These are phyloP conservation scores for Tanozyma kutaoensis DNA, from an alignment of 805 yeast species.

Conservation along the genomic window DNA sequence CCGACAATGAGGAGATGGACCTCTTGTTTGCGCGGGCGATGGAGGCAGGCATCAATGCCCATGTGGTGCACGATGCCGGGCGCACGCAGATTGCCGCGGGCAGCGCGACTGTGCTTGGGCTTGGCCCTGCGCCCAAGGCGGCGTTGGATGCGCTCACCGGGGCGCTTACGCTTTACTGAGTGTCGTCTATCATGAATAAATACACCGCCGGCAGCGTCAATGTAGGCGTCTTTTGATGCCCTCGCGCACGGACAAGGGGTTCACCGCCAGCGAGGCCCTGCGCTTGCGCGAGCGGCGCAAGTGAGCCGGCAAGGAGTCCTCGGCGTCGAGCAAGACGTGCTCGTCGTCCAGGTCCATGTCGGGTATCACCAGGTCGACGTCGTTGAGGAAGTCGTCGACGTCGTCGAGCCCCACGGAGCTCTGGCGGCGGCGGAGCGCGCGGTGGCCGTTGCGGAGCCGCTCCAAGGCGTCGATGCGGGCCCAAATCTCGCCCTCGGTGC, in stretches of 20 bases:
- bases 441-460: conserved; percentile 9
- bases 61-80: conserved; percentile 90
- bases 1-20: conserved; percentile 60
- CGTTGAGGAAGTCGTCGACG: conserved; percentile 28
- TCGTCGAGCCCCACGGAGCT: conserved; percentile 28
- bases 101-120: conserved; percentile 87
- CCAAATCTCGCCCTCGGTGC: conserved; percentile 66
- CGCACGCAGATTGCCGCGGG: conserved; percentile 96
- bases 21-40: conserved; percentile 69
- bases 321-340: conserved; percentile 23
- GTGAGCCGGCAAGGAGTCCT: conserved; percentile 14
- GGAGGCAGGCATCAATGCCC: conserved; percentile 63
- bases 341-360: conserved; percentile 17
- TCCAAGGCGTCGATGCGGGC: conserved; percentile 32
- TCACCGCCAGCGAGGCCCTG: conserved; percentile 29
- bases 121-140: conserved; percentile 90
- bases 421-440: conserved; percentile 18
- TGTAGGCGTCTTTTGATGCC: neutral
- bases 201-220: neutral
- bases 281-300: conserved; percentile 10
- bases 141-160: conserved; percentile 76
- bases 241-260: conserved; percentile 13
- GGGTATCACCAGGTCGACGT: conserved; percentile 26
- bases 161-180: conserved; percentile 55
- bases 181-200: neutral